Percentiles rank a stretch among this genome's conserved stretches.
phyloP scores from a whole-genome alignment of 495 filamentous ascomycete species.

The Podospora appendiculata region DNA sequence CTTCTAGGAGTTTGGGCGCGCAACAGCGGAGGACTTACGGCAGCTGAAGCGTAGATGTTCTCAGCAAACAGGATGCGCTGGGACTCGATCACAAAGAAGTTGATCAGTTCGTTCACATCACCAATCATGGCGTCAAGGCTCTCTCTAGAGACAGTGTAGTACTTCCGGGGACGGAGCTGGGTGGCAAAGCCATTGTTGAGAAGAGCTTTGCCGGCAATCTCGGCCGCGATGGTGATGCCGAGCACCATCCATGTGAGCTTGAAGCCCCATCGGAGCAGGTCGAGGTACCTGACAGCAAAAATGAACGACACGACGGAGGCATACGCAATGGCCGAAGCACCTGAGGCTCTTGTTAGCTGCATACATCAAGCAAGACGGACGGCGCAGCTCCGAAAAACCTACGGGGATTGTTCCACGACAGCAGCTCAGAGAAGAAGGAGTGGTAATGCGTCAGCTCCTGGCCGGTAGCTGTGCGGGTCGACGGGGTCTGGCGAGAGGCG shows the following conservation, averaged over 20 bases:
- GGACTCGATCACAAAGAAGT: conserved; percentile 96
- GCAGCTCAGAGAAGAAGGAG: conserved; percentile 84
- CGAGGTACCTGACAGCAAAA: conserved; percentile 83
- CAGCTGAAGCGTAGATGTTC: conserved; percentile 73
- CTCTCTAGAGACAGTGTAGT: conserved; percentile 85
- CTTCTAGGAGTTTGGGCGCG: conserved; percentile 3
- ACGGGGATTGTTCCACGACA: conserved; percentile 56
- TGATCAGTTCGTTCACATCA: conserved; percentile 83
- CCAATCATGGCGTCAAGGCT: conserved; percentile 72
- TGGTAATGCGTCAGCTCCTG: conserved; percentile 94
- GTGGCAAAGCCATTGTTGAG: conserved; percentile 73
- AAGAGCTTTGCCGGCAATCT: conserved; percentile 67
- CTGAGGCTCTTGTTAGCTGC: conserved; percentile 28
- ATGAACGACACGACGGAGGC: conserved; percentile 67
- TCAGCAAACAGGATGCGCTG: conserved; percentile 93
- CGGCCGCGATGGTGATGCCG: conserved; percentile 63
- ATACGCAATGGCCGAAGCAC: conserved; percentile 84
- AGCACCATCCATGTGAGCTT: conserved; percentile 66
- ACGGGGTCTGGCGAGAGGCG: conserved; percentile 58
- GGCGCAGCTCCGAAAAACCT: conserved; percentile 9
- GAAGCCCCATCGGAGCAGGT: conserved; percentile 79
- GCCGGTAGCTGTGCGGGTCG: conserved; percentile 65
- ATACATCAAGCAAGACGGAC: conserved; percentile 4
- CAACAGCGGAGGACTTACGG: conserved; percentile 48
- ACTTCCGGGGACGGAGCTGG: conserved; percentile 81